Evolutionary conservation across 805 yeast genomes (phyloP).

Genomic region (Pichia scutulata): DNA sequence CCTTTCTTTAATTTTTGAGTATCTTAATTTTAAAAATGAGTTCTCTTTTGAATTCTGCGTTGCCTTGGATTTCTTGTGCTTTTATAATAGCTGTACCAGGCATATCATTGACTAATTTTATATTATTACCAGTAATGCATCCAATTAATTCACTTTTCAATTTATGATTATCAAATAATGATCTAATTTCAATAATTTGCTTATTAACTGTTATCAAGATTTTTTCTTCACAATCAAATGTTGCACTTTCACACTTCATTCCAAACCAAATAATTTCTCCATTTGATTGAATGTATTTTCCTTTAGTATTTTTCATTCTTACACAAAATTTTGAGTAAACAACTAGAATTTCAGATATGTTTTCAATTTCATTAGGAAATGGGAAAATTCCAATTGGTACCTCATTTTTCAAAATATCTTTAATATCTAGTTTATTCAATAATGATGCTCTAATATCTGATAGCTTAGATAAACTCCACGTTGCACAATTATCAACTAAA

Average conservation of each 20-base stretch:
- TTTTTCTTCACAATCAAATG: slow-evolving; percentile 23
- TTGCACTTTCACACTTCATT: slow-evolving; percentile 20
- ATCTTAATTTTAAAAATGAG: slow-evolving; percentile 6
- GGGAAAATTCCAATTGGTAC: slow-evolving; percentile 24
- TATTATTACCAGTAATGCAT: slow-evolving; percentile 20
- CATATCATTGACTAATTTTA: slow-evolving; percentile 18
- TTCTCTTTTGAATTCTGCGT: slow-evolving; percentile 6
- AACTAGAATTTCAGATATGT: slow-evolving; percentile 22
- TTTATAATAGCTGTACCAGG: slow-evolving; percentile 25
- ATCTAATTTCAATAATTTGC: slow-evolving; percentile 24
- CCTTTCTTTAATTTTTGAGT: background rate
- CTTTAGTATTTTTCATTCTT: slow-evolving; percentile 20
- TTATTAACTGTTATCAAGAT: slow-evolving; percentile 18
- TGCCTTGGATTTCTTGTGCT: slow-evolving; percentile 10
- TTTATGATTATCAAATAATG: slow-evolving; percentile 16
- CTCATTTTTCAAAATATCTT: slow-evolving; percentile 20
- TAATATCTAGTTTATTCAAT: slow-evolving; percentile 21
- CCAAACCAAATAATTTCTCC: slow-evolving; percentile 23
- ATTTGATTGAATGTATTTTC: slow-evolving; percentile 18
- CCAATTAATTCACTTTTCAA: slow-evolving; percentile 18
- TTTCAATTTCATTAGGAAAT: slow-evolving; percentile 11
- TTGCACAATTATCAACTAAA: slow-evolving; percentile 21
- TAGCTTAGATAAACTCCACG: slow-evolving; percentile 23
- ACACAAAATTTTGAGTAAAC: slow-evolving; percentile 24
- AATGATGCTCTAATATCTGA: slow-evolving; percentile 22